These are phyloP conservation scores for Ophiocordyceps camponoti-floridani DNA, from an alignment of 2,329 filamentous ascomycete genomes.

Conservation along the genomic window DNA sequence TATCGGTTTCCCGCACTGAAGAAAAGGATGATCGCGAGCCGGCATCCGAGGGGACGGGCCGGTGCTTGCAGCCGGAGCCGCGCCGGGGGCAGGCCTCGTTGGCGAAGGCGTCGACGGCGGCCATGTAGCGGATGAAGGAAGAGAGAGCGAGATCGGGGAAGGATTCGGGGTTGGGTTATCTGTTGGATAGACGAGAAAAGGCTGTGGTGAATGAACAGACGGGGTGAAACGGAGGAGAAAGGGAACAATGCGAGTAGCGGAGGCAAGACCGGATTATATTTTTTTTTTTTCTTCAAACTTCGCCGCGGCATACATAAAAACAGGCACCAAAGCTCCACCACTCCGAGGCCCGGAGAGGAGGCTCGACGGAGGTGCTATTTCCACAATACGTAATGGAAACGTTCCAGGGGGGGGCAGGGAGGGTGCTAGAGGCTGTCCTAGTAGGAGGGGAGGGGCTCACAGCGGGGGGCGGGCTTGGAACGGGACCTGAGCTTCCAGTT, in stretches of 20 bases:
- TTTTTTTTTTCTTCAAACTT: background rate
- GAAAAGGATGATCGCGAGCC: constrained; percentile 39
- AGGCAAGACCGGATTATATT: too few species aligned
- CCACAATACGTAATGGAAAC: background rate
- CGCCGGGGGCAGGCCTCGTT: constrained; percentile 10
- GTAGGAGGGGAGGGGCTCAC: background rate
- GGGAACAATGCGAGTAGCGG: background rate
- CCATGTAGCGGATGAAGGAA: constrained; percentile 8
- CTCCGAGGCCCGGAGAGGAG: too few species aligned
- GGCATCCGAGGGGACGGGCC: constrained; percentile 20
- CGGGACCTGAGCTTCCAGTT: too few species aligned
- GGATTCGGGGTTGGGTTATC: too few species aligned
- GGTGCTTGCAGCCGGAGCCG: constrained; percentile 17
- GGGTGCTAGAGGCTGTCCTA: background rate
- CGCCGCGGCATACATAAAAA: background rate
- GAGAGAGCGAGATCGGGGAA: background rate
- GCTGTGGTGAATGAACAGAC: background rate
- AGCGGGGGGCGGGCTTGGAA: too few species aligned
- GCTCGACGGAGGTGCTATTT: too few species aligned
- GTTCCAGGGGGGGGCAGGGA: background rate
- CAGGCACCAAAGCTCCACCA: background rate
- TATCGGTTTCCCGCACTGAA: constrained; percentile 41
- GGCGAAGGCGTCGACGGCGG: constrained; percentile 7
- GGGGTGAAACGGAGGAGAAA: background rate
- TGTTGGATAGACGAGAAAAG: background rate